A percentile compares a stretch with the other conserved stretches of the same genome.
These are phyloP conservation scores for Mycena crocata DNA, from an alignment of 768 basidiomycete genomes.

Conservation along the genomic window DNA sequence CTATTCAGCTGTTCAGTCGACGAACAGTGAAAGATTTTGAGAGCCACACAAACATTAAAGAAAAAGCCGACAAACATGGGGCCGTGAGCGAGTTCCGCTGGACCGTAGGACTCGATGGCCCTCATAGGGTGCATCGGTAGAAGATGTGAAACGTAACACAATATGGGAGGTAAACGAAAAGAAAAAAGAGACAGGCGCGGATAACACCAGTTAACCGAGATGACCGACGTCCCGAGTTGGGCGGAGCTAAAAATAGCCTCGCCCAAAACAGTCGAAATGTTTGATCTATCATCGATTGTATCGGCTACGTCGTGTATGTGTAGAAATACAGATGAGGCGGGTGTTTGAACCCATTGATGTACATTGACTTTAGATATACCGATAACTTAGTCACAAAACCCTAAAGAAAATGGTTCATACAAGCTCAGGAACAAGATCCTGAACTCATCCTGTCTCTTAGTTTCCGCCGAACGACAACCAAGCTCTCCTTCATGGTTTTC, in stretches of 20 bases:
- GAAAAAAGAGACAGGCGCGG: not conserved
- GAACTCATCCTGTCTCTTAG: not conserved
- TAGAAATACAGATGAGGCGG: not conserved
- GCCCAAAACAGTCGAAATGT: constrained; percentile 3
- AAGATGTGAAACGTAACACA: not conserved
- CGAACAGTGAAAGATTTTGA: too few relatives aligned
- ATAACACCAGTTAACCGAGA: too few relatives aligned
- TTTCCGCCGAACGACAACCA: constrained; percentile 13
- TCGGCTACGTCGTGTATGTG: not conserved
- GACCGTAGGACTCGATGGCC: constrained; percentile 14
- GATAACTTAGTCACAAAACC: constrained; percentile 12
- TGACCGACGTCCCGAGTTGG: not conserved
- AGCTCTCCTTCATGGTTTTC: constrained; percentile 21
- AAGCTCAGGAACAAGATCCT: not conserved
- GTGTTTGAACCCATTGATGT: not conserved
- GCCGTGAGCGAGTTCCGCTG: constrained; percentile 40
- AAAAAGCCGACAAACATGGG: constrained; percentile 50
- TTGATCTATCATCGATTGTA: constrained; percentile 15
- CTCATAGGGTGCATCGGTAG: constrained; percentile 1
- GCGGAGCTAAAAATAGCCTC: too few relatives aligned
- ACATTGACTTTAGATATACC: not conserved
- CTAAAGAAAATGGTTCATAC: not conserved
- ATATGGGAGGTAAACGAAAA: not conserved
- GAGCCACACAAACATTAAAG: too few relatives aligned
- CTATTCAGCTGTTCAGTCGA: too few relatives aligned